Conservation (phyloP, 2,329 filamentous ascomycete genomes). For the Bretziella fagacearum region DNA sequence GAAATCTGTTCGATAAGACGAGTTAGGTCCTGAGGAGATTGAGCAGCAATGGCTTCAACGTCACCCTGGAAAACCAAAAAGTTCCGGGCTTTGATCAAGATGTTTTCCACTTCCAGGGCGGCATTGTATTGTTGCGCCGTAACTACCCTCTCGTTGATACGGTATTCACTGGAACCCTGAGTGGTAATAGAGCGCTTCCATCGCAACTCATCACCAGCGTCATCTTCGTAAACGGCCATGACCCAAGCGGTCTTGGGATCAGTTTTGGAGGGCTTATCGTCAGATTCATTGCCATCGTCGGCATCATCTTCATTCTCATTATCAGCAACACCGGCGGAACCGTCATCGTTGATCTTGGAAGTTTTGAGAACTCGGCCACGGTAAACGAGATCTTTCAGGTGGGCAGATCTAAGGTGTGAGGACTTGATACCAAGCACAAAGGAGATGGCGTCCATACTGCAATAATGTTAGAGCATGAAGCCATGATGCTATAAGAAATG, state of each 20-base stretch:
- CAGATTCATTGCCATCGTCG: slow-evolving; percentile 38
- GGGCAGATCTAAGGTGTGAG: slow-evolving; percentile 85
- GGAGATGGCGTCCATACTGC: slow-evolving; percentile 95
- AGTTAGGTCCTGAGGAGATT: slow-evolving; percentile 86
- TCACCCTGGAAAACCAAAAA: slow-evolving; percentile 98
- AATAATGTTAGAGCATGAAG: slow-evolving; percentile 8
- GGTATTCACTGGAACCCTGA: slow-evolving; percentile 79
- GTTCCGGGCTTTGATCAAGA: slow-evolving; percentile 92
- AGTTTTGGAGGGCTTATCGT: slow-evolving; percentile 48
- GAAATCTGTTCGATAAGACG: slow-evolving; percentile 94
- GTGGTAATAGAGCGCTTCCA: slow-evolving; percentile 94
- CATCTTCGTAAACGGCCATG: slow-evolving; percentile 97
- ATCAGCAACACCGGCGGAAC: slow-evolving; percentile 48
- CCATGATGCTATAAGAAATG: not conserved
- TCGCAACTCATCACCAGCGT: slow-evolving; percentile 81
- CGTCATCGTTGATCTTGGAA: slow-evolving; percentile 82
- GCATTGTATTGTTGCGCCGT: slow-evolving; percentile 87
- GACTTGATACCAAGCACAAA: slow-evolving; percentile 98
- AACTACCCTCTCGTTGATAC: slow-evolving; percentile 85
- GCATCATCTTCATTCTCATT: slow-evolving; percentile 44
- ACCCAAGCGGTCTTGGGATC: slow-evolving; percentile 96
- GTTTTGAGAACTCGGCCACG: slow-evolving; percentile 85
- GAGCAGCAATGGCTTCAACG: slow-evolving; percentile 89
- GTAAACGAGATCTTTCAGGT: slow-evolving; percentile 89
- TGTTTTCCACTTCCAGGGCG: slow-evolving; percentile 81